Evolutionary conservation across 139 green algal species (phyloP).

Genomic region (Desmodesmus armatus): DNA sequence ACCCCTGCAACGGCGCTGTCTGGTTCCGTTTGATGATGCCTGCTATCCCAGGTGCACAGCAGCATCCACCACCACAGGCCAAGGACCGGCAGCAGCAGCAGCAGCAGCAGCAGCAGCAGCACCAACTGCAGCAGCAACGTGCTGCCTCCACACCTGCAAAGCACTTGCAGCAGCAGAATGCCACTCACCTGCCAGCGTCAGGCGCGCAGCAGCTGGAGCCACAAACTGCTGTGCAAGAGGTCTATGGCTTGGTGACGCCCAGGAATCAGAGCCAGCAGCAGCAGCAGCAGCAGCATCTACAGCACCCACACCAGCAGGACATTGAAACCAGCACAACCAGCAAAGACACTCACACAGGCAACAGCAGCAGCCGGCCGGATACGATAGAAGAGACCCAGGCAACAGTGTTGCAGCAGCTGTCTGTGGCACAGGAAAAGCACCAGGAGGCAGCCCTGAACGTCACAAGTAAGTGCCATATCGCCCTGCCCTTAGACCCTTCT

Average conservation of each 20-base stretch:
- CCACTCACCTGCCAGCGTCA: too few relatives aligned
- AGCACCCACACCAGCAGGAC: not conserved
- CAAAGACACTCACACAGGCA: not conserved
- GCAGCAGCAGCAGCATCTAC: too few relatives aligned
- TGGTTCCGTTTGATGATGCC: not conserved
- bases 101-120: not conserved
- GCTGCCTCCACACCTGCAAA: too few relatives aligned
- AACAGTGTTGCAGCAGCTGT: constrained; percentile 15
- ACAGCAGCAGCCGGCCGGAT: not conserved
- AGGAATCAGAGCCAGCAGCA: too few relatives aligned
- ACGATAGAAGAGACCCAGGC: not conserved
- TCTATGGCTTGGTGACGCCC: too few relatives aligned
- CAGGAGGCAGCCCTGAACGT: constrained; percentile 14
- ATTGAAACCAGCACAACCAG: not conserved
- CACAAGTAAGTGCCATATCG: constrained; percentile 8
- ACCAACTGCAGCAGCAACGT: too few relatives aligned
- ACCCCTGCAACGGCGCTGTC: not conserved
- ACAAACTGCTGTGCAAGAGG: too few relatives aligned
- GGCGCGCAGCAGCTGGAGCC: too few relatives aligned
- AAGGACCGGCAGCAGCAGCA: too few relatives aligned
- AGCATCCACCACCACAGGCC: not conserved
- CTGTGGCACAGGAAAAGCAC: not conserved
- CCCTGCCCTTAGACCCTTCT: too few relatives aligned
- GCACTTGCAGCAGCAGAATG: too few relatives aligned
- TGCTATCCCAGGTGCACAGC: not conserved